These are phyloP conservation scores for Boletales sp. DNA, from an alignment of 768 basidiomycete species.

Conservation along the genomic window DNA sequence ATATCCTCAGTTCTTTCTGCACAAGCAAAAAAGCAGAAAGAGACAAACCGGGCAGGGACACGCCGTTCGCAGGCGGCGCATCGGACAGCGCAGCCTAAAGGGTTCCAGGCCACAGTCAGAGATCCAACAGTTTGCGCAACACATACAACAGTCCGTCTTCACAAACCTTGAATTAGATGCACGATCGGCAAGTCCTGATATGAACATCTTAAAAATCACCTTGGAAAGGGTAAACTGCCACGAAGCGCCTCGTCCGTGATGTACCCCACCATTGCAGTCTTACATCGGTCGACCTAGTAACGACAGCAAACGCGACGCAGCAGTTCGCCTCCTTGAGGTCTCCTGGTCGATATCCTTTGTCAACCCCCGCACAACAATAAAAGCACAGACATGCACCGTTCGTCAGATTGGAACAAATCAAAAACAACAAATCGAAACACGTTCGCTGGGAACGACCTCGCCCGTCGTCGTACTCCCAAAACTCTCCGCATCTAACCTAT, in stretches of 20 bases:
- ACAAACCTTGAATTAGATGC: conserved; percentile 49
- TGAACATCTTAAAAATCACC: conserved; percentile 42
- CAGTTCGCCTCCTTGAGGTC: conserved; percentile 57
- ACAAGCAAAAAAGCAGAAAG: neutral
- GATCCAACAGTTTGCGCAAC: conserved; percentile 66
- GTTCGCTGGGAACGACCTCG: conserved; percentile 62
- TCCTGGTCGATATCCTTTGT: conserved; percentile 50
- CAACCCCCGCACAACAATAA: too few species aligned
- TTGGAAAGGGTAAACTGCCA: conserved; percentile 85
- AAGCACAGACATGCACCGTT: conserved; percentile 41
- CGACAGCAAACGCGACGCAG: conserved; percentile 66
- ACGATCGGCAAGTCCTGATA: neutral
- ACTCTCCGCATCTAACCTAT: conserved; percentile 37
- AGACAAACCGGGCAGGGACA: conserved; percentile 55
- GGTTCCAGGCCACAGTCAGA: conserved; percentile 69
- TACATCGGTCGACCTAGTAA: conserved; percentile 80
- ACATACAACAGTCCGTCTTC: conserved; percentile 91
- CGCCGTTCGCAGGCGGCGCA: conserved; percentile 52
- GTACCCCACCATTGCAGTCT: conserved; percentile 61
- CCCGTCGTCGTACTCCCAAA: conserved; percentile 61
- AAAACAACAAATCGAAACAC: conserved; percentile 77
- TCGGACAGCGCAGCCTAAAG: conserved; percentile 74
- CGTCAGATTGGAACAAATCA: conserved; percentile 67
- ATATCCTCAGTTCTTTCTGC: neutral
- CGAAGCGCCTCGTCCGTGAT: conserved; percentile 82